Evolutionary conservation across 1,284 basidiomycete genomes (phyloP), one percentile per base, ranked within the genome.

Genomic region (Marasmius fiardii): DNA sequence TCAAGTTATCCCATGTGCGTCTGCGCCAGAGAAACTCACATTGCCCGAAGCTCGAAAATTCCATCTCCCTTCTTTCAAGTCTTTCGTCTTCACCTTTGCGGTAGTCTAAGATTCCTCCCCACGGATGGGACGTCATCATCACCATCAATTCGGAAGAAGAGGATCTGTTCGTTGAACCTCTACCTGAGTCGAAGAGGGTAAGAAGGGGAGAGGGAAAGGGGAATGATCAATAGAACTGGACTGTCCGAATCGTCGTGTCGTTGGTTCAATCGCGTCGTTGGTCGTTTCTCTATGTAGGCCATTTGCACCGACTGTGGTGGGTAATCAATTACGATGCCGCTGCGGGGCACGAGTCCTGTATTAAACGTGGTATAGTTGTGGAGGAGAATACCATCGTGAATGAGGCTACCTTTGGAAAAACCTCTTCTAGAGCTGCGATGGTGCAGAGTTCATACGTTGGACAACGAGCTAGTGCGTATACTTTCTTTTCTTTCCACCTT

Each of bases 361-460:
- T 88, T 2, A 74, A 80, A 61, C 96, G 94, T 64, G 93, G 92
- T 53, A 90, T 87, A 10, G 93, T 98, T 16, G 81, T 97, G 12
- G 95, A 98, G 70, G 93, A 98, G 73, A 95, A 93, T 66, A 87
- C 91, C 7, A 96, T 99, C 61, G 94, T 98, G 14, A 92, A 90
- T 62, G 88, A 98, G 68, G 85, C 99, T 58, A 88, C 89, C 0
- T 99, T 99, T 65, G 93, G 93, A 23, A 97, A 99, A 75, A 93
- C 92, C 8, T 85, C 90, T 6, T 85, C 85, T 45, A 97, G 97
- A 31, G 93, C 94, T 11, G 94, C 96, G 0, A 92, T 97, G 75
- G 95, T 98, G 0, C 92, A 96, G 67, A 97, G 97, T 18, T 90
- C 92, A 12, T 97, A 93, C 67, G 92, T 99, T n/a, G 91, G 85